These are phyloP conservation scores for Vanderwaltozyma yarrowii DNA, from an alignment of 805 yeast species.

Conservation along the genomic window DNA sequence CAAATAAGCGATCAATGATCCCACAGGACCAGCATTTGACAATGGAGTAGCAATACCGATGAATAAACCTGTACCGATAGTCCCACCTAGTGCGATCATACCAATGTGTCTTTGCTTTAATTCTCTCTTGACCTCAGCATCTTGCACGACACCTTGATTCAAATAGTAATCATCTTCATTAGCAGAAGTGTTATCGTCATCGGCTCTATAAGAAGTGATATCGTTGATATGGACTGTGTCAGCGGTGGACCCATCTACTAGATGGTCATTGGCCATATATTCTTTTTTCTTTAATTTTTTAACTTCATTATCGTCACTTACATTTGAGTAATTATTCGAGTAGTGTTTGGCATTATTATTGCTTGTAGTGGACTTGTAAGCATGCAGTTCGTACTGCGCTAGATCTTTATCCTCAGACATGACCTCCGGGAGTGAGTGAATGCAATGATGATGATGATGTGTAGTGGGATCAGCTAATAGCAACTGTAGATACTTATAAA, in stretches of 20 bases:
- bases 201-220: not conserved
- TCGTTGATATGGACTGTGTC: too few relatives aligned
- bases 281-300: not conserved
- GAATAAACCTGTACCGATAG: constrained; percentile 72
- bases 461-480: too few relatives aligned
- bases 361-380: not conserved
- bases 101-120: constrained; percentile 59
- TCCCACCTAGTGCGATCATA: constrained; percentile 73
- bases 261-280: too few relatives aligned
- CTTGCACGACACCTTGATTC: constrained; percentile 19
- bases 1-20: constrained; percentile 50
- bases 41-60: constrained; percentile 52
- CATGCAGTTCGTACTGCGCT: not conserved
- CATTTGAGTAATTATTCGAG: too few relatives aligned
- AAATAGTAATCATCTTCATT: constrained; percentile 1
- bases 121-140: constrained; percentile 44
- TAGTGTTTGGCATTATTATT: too few relatives aligned
- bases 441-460: too few relatives aligned
- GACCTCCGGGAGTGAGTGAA: too few relatives aligned
- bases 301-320: not conserved
- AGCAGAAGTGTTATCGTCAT: not conserved
- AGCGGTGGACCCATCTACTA: too few relatives aligned
- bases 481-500: too few relatives aligned
- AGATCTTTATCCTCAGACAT: not conserved
- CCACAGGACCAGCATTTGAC: constrained; percentile 56